Evolutionary conservation across 2,329 filamentous ascomycete genomes (phyloP).

Genomic region (Dactylella cylindrospora): DNA sequence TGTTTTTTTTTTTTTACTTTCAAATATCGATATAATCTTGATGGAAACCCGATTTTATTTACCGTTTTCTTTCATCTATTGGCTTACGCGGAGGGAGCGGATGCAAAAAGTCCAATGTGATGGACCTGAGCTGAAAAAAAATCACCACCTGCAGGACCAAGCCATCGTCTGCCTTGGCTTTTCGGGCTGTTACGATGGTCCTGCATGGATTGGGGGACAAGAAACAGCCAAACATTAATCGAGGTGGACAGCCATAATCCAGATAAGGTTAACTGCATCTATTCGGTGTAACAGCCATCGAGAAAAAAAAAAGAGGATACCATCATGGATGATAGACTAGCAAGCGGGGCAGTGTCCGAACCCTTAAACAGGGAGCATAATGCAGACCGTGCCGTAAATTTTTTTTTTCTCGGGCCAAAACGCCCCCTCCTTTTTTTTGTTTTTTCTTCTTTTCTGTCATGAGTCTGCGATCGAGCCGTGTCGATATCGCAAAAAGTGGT

Average conservation of each 20-base stretch:
- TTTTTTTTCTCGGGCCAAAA: slow-evolving; percentile 40
- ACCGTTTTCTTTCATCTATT: no score
- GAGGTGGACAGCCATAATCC: slow-evolving; percentile 5
- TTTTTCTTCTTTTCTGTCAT: no score
- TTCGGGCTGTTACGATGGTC: slow-evolving; percentile 14
- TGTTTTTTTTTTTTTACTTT: no score
- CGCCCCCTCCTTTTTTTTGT: slow-evolving; percentile 27
- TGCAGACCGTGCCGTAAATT: slow-evolving; percentile 10
- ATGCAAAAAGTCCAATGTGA: slow-evolving; percentile 22
- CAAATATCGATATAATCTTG: slow-evolving; percentile 12
- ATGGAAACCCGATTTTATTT: no score
- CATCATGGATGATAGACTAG: no score
- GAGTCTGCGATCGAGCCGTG: slow-evolving; percentile 43
- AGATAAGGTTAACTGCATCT: slow-evolving; percentile 40
- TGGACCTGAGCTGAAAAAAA: slow-evolving; percentile 22
- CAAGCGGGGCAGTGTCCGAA: slow-evolving; percentile 19
- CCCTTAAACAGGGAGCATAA: slow-evolving; percentile 14
- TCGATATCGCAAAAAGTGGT: slow-evolving; percentile 33
- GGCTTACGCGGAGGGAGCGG: no score
- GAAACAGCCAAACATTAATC: slow-evolving; percentile 5
- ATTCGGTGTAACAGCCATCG: slow-evolving; percentile 14
- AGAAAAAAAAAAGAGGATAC: slow-evolving; percentile 9
- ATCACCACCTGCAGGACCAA: slow-evolving; percentile 29
- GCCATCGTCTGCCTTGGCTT: slow-evolving; percentile 35
- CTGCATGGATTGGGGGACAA: slow-evolving; percentile 24